Percentiles rank a stretch among this genome's conserved stretches.
Conservation (phyloP, 2,329 filamentous ascomycete species). For the Curvularia sp. region DNA sequence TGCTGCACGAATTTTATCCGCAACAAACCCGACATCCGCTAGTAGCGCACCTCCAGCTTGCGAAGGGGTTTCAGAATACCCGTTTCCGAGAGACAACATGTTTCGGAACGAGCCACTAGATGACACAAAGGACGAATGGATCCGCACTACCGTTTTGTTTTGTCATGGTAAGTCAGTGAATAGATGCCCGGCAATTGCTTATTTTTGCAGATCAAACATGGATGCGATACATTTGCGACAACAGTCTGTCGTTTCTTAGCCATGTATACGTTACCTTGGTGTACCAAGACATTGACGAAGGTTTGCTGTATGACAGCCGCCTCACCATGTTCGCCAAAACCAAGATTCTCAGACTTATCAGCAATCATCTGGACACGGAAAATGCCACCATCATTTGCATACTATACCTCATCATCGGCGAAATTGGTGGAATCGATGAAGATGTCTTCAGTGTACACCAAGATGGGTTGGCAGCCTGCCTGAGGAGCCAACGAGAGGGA, state of each 20-base stretch:
- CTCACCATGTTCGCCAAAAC: slow-evolving; percentile 45
- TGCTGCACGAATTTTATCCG: slow-evolving; percentile 36
- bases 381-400: slow-evolving; percentile 44
- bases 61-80: slow-evolving; percentile 31
- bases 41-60: slow-evolving; percentile 33
- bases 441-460: slow-evolving; percentile 41
- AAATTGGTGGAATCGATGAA: slow-evolving; percentile 38
- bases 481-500: slow-evolving; percentile 38
- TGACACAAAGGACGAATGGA: slow-evolving; percentile 35
- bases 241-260: slow-evolving; percentile 42
- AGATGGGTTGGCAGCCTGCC: slow-evolving; percentile 32
- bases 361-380: slow-evolving; percentile 35
- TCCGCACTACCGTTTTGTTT: slow-evolving; percentile 29
- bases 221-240: slow-evolving; percentile 40
- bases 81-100: slow-evolving; percentile 25
- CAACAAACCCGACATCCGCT: slow-evolving; percentile 29
- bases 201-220: slow-evolving; percentile 29
- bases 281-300: slow-evolving; percentile 41
- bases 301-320: slow-evolving; percentile 36
- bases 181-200: slow-evolving; percentile 3
- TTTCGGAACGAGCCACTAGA: slow-evolving; percentile 25
- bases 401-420: slow-evolving; percentile 41
- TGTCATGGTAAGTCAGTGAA: slow-evolving; percentile 27
- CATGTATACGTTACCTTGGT: slow-evolving; percentile 42
- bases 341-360: slow-evolving; percentile 36